Percentiles rank a stretch among this genome's conserved stretches.
phyloP scores from a whole-genome alignment of 2,329 filamentous ascomycete species.

The Leptoxyphium fumago region DNA sequence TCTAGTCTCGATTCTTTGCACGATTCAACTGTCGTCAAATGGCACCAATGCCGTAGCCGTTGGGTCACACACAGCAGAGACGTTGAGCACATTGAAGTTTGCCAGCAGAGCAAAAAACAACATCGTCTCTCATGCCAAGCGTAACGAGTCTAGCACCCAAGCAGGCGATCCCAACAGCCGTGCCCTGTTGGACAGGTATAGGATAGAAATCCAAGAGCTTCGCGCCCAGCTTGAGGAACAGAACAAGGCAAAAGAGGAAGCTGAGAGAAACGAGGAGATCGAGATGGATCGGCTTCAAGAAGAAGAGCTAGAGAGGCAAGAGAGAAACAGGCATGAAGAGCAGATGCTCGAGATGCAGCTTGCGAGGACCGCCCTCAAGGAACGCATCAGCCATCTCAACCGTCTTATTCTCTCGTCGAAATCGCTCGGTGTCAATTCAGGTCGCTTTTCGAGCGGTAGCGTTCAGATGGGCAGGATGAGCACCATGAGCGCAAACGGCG shows the following conservation, averaged over 20 bases:
- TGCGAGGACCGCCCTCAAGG: constrained; percentile 85
- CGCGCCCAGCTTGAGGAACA: constrained; percentile 71
- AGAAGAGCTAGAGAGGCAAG: constrained; percentile 60
- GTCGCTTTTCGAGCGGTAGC: constrained; percentile 38
- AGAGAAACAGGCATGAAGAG: constrained; percentile 64
- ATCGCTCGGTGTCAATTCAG: constrained; percentile 83
- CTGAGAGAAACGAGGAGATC: constrained; percentile 51
- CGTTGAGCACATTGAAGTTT: constrained; percentile 91
- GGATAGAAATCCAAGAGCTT: constrained; percentile 79
- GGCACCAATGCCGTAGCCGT: constrained; percentile 52
- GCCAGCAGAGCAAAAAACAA: constrained; percentile 94
- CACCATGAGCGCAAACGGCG: constrained; percentile 21
- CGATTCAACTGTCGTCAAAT: constrained; percentile 73
- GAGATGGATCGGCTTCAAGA: constrained; percentile 55
- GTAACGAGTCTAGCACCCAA: constrained; percentile 67
- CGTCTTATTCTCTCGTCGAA: constrained; percentile 90
- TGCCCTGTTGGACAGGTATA: constrained; percentile 81
- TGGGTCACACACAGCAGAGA: constrained; percentile 70
- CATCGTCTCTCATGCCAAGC: constrained; percentile 93
- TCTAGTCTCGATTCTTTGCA: constrained; percentile 92
- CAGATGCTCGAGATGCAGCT: constrained; percentile 98
- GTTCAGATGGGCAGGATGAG: constrained; percentile 27
- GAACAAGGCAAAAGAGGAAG: constrained; percentile 47
- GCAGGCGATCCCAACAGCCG: constrained; percentile 70
- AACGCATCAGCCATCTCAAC: constrained; percentile 94